Conservation (phyloP, 139 green algal genomes). For the Picochlorum sp. region DNA sequence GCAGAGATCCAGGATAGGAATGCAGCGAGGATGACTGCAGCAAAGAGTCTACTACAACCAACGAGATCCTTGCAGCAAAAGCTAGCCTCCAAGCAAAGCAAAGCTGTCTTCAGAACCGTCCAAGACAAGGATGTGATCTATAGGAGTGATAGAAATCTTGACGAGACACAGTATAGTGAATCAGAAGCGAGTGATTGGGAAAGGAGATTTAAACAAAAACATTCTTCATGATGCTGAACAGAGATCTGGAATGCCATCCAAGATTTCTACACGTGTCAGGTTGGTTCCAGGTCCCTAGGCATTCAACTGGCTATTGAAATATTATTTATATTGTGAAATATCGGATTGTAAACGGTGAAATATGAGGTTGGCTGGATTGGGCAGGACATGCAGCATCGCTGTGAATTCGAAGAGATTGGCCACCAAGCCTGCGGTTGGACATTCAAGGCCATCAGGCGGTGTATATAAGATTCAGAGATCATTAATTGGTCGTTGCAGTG, state of each 20-base stretch:
- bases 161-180: constrained; percentile 10
- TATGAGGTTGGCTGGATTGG: no score
- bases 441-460: not conserved
- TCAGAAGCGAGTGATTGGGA: constrained; percentile 20
- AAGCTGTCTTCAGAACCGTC: constrained; percentile 4
- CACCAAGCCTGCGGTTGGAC: not conserved
- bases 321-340: no score
- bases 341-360: no score
- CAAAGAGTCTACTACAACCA: constrained; percentile 11
- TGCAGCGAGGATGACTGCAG: constrained; percentile 32
- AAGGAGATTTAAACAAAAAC: constrained; percentile 2
- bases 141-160: constrained; percentile 12
- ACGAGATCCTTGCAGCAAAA: constrained; percentile 10
- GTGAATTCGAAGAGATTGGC: no score
- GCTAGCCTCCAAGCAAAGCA: not conserved
- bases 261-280: no score
- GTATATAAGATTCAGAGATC: not conserved
- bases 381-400: no score
- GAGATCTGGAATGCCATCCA: no score
- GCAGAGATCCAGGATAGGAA: constrained; percentile 66
- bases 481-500: not conserved
- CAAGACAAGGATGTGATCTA: constrained; percentile 18
- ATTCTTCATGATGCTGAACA: not conserved
- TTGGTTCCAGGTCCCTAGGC: no score
- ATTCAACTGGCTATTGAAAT: no score